Evolutionary conservation across 257 asterid species (phyloP).

Genomic region (Prunella vulgaris): DNA sequence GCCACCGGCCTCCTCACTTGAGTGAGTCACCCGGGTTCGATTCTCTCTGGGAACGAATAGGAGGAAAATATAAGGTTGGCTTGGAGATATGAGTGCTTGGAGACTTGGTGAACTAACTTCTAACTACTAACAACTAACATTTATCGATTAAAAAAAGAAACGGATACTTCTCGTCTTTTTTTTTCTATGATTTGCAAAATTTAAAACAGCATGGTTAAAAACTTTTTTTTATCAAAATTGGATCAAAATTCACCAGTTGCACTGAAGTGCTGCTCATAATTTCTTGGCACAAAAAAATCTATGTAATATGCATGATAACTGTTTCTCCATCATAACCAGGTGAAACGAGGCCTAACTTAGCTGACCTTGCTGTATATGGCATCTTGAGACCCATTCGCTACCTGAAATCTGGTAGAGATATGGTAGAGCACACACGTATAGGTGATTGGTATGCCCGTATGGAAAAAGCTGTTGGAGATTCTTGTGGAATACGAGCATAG

Average conservation of each 20-base stretch:
- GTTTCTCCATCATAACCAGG: slow-evolving; percentile 39
- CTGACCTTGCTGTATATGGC: slow-evolving; percentile 89
- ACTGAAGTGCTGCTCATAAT: neutral
- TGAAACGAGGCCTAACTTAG: slow-evolving; percentile 78
- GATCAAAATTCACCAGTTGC: too few relatives aligned
- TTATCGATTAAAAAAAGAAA: too few relatives aligned
- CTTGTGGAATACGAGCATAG: slow-evolving; percentile 53
- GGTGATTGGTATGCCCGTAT: slow-evolving; percentile 86
- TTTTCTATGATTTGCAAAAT: too few relatives aligned
- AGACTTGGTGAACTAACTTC: too few relatives aligned
- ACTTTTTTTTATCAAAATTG: neutral
- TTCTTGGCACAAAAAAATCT: neutral
- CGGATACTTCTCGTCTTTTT: too few relatives aligned
- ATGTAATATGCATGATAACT: neutral
- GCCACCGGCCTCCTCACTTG: too few relatives aligned
- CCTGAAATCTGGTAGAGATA: slow-evolving; percentile 84
- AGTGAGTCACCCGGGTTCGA: too few relatives aligned
- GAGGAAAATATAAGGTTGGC: too few relatives aligned
- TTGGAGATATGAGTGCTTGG: too few relatives aligned
- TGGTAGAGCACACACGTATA: slow-evolving; percentile 84
- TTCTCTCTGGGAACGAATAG: too few relatives aligned
- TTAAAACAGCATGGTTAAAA: too few relatives aligned
- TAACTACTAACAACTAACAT: too few relatives aligned
- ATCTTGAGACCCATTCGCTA: slow-evolving; percentile 88
- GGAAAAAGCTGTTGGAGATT: slow-evolving; percentile 65